Base-by-base conservation (phyloP, 2,329 filamentous ascomycete species). In the Exophiala sp. region DNA sequence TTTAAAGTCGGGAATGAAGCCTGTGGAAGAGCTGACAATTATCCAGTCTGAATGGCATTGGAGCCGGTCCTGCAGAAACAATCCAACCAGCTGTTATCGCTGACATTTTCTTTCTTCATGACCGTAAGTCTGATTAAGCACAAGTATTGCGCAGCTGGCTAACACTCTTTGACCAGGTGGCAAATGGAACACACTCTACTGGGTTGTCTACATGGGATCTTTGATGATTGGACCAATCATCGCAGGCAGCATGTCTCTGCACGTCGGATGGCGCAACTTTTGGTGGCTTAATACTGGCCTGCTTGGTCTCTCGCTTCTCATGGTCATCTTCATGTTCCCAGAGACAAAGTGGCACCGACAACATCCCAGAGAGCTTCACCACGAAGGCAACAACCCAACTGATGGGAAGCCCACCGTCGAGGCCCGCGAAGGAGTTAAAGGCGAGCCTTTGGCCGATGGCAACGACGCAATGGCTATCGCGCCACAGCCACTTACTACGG, bases 261-360 rank as follows among this genome's bases (percentile, higher is more conserved):
- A 79, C 34, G 65, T 78, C 3, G 82, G 82, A 44, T 85, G 81
- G 79, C 72, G 81, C 21, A 82, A 71, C 62, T 86, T 86, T 66
- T 86, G 82, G 80, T 86, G 83, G 83, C 71, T 86, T 58, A 85
- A 85, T 58, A 78, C 81, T 2, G 83, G 65, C 1, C 47, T 86
- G 1, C 67, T 83, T 2, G 77, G 70, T 1, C 62, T 79, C 3
- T 75, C 76, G 0, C 68, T 79, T 18, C 29, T 83, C 3, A 71
- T 81, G 63, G 72, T 78, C 33, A 65, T 85, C 24, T 81, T 84
- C 63, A 71, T 81, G 62, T 85, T 85, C 61, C 84, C 84, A 0
- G 83, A 86, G 65, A 86, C 83, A 0, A 80, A 79, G 57, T 86
- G 77, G 69, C 75, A 79, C 51, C 78, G 83, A 10, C 54, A 58